A percentile compares a stretch with the other conserved stretches of the same genome.
Evolutionary conservation across 1,284 basidiomycete genomes (phyloP).

Genomic region (Volvariella surrecta): DNA sequence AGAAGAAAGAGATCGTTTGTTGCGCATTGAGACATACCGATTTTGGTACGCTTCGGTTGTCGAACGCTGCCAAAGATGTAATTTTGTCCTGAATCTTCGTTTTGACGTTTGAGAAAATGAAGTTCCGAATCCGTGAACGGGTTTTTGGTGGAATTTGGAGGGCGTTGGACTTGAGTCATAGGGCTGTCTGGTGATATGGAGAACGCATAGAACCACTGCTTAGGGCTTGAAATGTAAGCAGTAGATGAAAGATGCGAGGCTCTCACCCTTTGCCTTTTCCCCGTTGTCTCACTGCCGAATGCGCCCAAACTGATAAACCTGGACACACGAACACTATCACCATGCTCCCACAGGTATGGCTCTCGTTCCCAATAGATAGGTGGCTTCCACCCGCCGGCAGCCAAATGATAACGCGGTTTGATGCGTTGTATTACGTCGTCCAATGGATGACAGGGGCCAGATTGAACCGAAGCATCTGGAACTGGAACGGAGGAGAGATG

Average conservation of each 20-base stretch:
- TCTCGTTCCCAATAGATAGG: slow-evolving; percentile 89
- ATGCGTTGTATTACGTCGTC: slow-evolving; percentile 58
- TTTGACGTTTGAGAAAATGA: slow-evolving; percentile 40
- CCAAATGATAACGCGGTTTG: slow-evolving; percentile 76
- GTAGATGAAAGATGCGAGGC: slow-evolving; percentile 1
- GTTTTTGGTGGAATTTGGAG: slow-evolving; percentile 63
- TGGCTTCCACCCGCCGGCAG: slow-evolving; percentile 46
- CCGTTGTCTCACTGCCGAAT: slow-evolving; percentile 61
- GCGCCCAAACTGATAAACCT: slow-evolving; percentile 81
- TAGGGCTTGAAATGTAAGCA: slow-evolving; percentile 3
- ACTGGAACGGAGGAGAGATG: slow-evolving; percentile 49
- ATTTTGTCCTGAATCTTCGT: slow-evolving; percentile 40
- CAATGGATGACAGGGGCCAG: slow-evolving; percentile 46
- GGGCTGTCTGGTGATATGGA: slow-evolving; percentile 27
- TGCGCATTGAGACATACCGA: slow-evolving; percentile 29
- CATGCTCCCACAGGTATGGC: slow-evolving; percentile 76
- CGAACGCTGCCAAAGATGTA: slow-evolving; percentile 60
- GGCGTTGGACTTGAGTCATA: slow-evolving; percentile 30
- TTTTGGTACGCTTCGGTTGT: slow-evolving; percentile 48
- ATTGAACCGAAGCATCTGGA: slow-evolving; percentile 36
- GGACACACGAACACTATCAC: slow-evolving; percentile 40
- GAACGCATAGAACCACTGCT: slow-evolving; percentile 46
- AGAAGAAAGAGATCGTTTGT: slow-evolving; percentile 1
- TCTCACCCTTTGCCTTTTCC: slow-evolving; percentile 76
- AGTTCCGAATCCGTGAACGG: slow-evolving; percentile 48